A percentile compares a stretch with the other conserved stretches of the same genome.
These are phyloP conservation scores for Candida bentonensis DNA, from an alignment of 805 yeast genomes.

Conservation along the genomic window DNA sequence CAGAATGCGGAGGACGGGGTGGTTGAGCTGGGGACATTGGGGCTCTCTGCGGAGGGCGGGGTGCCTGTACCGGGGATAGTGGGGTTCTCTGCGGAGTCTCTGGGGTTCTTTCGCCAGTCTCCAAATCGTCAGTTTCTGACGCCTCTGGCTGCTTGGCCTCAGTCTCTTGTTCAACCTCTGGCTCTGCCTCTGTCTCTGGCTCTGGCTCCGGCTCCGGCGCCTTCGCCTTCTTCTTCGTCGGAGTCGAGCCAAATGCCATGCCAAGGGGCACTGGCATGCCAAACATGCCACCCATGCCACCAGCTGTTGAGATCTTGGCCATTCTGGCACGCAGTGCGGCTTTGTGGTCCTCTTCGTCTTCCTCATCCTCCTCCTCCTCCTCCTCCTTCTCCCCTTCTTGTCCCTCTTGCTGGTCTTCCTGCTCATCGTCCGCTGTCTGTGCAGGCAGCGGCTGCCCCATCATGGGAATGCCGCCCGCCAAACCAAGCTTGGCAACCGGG, in stretches of 20 bases:
- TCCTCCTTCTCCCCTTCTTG: constrained; percentile 6
- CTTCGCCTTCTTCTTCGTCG: constrained; percentile 5
- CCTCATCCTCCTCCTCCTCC: constrained; percentile 24
- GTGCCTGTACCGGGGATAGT: background rate
- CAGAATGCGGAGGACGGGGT: background rate
- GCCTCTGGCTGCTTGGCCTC: constrained; percentile 5
- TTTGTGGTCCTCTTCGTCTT: constrained; percentile 43
- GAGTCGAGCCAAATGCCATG: constrained; percentile 12
- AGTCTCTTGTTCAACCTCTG: constrained; percentile 7
- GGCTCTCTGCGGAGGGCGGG: background rate
- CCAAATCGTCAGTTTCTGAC: constrained; percentile 2
- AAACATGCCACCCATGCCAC: constrained; percentile 64
- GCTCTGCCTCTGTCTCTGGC: constrained; percentile 9
- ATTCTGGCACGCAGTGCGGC: constrained; percentile 75
- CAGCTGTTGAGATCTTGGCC: constrained; percentile 94
- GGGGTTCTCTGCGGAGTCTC: background rate
- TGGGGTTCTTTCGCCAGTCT: background rate
- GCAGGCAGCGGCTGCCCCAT: background rate
- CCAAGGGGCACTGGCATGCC: constrained; percentile 15
- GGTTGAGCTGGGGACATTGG: background rate
- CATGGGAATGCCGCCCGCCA: background rate
- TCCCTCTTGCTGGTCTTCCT: constrained; percentile 19
- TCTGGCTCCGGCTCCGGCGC: constrained; percentile 8
- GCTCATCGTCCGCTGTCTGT: constrained; percentile 14
- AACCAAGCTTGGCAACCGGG: background rate